Base-by-base conservation (phyloP, 129 eudicot species). In the Artemisia annua region DNA sequence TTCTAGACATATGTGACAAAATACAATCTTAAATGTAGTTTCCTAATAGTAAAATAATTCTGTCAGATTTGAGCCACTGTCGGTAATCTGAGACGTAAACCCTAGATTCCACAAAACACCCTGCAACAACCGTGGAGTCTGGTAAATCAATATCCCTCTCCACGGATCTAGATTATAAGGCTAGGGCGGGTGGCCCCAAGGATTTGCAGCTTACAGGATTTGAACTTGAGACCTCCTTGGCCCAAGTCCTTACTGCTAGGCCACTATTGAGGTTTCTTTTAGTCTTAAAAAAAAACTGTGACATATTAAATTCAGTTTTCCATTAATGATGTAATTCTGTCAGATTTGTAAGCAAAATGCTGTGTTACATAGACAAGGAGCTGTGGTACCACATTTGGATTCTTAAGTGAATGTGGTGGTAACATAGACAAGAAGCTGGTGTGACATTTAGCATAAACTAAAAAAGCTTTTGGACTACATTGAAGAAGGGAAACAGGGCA, bases 1-100 rank as follows among this genome's bases (percentile, higher is more conserved):
- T 49, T 73, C 70, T 62, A 62, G 71, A 50, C 22, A 63, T 18
- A 63, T 17, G 39, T 74, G 71, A 50, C 24, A 15, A 74, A 74
- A 35, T 51, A 74, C 65, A 18, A 11, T 32, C 46, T 28, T 51
- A 50, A 51, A 63, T 51, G 16, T 74, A 52, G 16, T 9, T 64
- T 35, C 55, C 63, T 52, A 39, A 18, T 30, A 52, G 13, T 50
- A 24, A 74, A 0, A 53, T 35, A 17, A 30, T 13, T 9, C 20
- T 30, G 19, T 5, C n/a, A 32, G 56, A 19, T 35, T 54, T 53
- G 66, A 39, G 46, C 46, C 46, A 39, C 46, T 39, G 46, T 39
- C 7, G 46, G 46, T 1, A 39, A 7, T 11, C 46, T 39, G 6
- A 7, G 46, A 39, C 10, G 11, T 39, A 39, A 39, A 39, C 10